Base-by-base conservation (phyloP, 768 basidiomycete species). In the Panaeolus papilionaceus region DNA sequence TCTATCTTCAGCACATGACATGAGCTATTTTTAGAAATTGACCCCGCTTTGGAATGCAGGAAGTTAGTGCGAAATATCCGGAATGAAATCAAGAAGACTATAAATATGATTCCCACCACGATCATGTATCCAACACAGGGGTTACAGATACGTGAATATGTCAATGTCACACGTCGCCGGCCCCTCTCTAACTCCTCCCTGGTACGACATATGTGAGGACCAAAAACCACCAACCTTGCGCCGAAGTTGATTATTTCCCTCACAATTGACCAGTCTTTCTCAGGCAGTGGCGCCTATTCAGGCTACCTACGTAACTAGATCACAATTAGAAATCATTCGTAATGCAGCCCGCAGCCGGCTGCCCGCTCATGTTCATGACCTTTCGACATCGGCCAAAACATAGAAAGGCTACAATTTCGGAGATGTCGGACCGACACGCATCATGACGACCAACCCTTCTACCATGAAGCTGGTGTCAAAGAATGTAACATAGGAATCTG, bases 281-380 rank as follows among this genome's bases (percentile, higher is more conserved):
- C 47, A 51, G 47, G 47, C 47, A 51, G 47, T 51, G 47, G 47
- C 47, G 47, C 47, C 47, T 51, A 51, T 51, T 51, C 20, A 51
- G 23, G 10, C 8, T 23, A 51, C n/a, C 20, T 51, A 51, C 47
- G 47, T 51, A 51, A 20, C 23, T 23, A 18, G 4, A 26, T 51
- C 20, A 33, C 33, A 33, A 33, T 33, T 5, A 33, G 33, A 33
- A 33, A 33, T 33, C 33, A 33, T 33, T 33, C 33, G 33, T 33
- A 33, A 33, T 33, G 33, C 33, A 33, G 33, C 33, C 33, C 33
- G 33, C 33, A 23, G 23, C 23, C 23, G 23, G 23, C 23, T 23
- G 23, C 23, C 23, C 1, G 23, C 23, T 23, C 23, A 23, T 23
- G 23, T 23, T 5, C 33, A 33, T 33, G 33, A 33, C 33, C 33